Base-by-base conservation (phyloP, 164 flowering plant genomes). In the Tinospora cordifolia region DNA sequence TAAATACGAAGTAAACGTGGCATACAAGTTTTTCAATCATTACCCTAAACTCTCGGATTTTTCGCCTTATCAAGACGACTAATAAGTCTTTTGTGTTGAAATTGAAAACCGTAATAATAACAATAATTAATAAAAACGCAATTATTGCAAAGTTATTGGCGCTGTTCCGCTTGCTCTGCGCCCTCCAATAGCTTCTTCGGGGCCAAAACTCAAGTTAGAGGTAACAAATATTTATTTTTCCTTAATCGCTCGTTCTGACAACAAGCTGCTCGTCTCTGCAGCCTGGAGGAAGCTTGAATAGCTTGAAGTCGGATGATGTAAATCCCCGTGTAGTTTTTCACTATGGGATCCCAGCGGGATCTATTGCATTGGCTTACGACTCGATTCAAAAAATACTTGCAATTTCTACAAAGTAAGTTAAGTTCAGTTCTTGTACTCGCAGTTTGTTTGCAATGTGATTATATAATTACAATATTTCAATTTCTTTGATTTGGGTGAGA, bases 341-440 rank as follows among this genome's bases (percentile, higher is more conserved):
- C 74, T 84, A 93, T 82, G 98, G 98, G 60, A 81, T 91, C 34
- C 96, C 98, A 64, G 75, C 83, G 36, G 88, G 86, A 73, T 82
- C 87, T 66, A 26, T 54, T 60, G 47, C 76, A 76, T 68, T 87
- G 78, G 94, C 92, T 66, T 88, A 84, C 75, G 91, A 93, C 75
- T 72, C 96, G 10, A 58, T 84, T 74, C 98, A 91, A 62, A 85
- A 83, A 49, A 86, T 91, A 69, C 85, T 91, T 69, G 98, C 94
- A 26, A 76, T 88, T 67, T 77, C 97, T 46, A 88, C 97, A 4
- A 86, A 79, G 97, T 91, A 79, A 81, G 86, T 47, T 66, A 15
- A 17, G 7, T 19, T 51, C n/a, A 1, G 14, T 51, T 19, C 15
- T 54, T 44, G 14, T 24, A 10, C 14, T 64, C 63, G 63, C 5